A percentile compares a stretch with the other conserved stretches of the same genome.
Conservation (phyloP, 306 rosid species). For the Alnus glutinosa region DNA sequence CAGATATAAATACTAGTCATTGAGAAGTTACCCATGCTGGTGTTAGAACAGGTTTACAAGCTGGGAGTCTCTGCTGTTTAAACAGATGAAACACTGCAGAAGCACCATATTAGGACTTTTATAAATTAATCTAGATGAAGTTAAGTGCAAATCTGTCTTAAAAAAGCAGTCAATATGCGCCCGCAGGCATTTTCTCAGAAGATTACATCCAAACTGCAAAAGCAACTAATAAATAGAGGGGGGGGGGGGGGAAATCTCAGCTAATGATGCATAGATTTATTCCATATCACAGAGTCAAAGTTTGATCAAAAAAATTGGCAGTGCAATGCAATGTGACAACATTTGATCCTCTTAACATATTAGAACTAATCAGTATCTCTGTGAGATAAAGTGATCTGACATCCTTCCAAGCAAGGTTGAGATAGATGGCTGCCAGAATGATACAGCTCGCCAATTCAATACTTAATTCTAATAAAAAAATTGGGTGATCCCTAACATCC, state of each 20-base stretch:
- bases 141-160: background rate
- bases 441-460: background rate
- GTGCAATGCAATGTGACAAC: background rate
- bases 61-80: constrained; percentile 92
- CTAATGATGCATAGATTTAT: background rate
- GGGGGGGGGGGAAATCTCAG: background rate
- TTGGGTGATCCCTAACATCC: background rate
- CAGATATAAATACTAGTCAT: constrained; percentile 9
- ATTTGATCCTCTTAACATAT: background rate
- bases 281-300: background rate
- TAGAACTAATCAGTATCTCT: background rate
- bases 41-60: constrained; percentile 91
- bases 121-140: background rate
- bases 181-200: background rate
- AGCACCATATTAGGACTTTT: constrained; percentile 22
- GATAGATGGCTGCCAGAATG: background rate
- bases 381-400: background rate
- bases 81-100: constrained; percentile 69
- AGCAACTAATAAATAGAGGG: background rate
- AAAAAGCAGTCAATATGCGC: background rate
- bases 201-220: background rate
- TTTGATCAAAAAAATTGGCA: background rate
- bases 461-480: background rate
- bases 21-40: constrained; percentile 76
- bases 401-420: background rate